Evolutionary conservation across 129 eudicot genomes (phyloP).

Genomic region (Scalesia atractyloides): DNA sequence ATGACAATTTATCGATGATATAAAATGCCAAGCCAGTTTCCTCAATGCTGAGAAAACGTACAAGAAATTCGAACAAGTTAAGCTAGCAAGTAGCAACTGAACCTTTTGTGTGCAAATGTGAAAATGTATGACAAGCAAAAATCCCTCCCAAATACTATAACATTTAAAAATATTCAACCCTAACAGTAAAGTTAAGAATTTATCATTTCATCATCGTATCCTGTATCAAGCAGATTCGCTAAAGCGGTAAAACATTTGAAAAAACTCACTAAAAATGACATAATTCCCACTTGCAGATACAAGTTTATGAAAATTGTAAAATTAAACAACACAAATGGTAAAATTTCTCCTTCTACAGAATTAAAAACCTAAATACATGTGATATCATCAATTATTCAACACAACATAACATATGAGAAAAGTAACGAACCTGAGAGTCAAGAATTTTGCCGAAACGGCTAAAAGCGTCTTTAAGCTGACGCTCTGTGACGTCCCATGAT

Average conservation of each 20-base stretch:
- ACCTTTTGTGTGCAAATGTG: neutral
- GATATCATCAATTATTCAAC: neutral
- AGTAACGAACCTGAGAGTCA: conserved; percentile 63
- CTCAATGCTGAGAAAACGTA: neutral
- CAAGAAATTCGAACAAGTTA: neutral
- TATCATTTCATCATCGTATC: neutral
- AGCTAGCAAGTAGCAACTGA: neutral
- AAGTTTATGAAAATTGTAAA: neutral
- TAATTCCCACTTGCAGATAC: neutral
- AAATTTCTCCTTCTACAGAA: neutral
- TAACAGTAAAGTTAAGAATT: neutral
- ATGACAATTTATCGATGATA: neutral
- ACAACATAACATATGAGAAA: neutral
- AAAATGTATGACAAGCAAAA: neutral
- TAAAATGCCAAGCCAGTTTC: conserved; percentile 1
- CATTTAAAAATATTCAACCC: neutral
- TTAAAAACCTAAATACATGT: neutral
- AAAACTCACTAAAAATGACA: neutral
- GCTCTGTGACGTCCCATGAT: conserved; percentile 78
- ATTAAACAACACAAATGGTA: conserved; percentile 1
- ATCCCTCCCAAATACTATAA: neutral
- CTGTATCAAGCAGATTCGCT: neutral
- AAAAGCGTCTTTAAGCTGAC: conserved; percentile 86
- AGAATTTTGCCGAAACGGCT: conserved; percentile 83
- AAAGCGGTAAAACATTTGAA: neutral